Evolutionary conservation across 495 filamentous ascomycete species (phyloP), one percentile per base, ranked within the genome.

Genomic region (Podospora fimiseda): DNA sequence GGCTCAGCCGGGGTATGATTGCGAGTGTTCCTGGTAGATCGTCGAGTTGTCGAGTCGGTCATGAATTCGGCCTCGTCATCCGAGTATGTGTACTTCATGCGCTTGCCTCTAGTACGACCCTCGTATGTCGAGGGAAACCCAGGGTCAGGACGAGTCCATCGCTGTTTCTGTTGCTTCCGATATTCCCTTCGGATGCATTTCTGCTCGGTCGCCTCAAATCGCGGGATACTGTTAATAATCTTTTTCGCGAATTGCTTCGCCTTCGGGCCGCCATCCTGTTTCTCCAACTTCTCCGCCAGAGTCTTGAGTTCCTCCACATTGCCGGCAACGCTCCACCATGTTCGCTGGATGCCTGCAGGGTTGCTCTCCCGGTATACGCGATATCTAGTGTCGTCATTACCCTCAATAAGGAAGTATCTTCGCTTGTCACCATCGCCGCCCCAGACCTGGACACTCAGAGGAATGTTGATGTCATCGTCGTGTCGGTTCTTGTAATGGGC

Each of bases 191-290:
- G 87, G 62, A 84, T 89, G 38, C 93, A 88, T 79, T 95, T 96
- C 87, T 94, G 89, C 70, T 97, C 92, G 22, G 88, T 88, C 20
- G 88, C 88, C 65, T 97, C 93, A 60, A 98, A 96, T n/a, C 89
- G 82, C 24, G 92, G 89, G 41, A 97, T 86, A 5, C 89, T 89
- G 57, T 77, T 75, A n/a, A 72, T 63, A 52, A 98, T 96, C 62
- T 79, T 84, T 51, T 85, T 82, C 51, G 86, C 84, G 21, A 98
- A 75, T 24, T 80, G 77, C 57, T 83, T 82, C 1, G 90, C 87
- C 61, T 89, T 85, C 42, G 84, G 87, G 7, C 83, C 86, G 50
- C 85, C 87, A 52, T 98, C 92, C 23, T 81, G 74, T 8, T 70
- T 77, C 39, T 82, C 80, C 8, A 98, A 75, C 62, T 86, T 90